Percentiles rank a stretch among this genome's conserved stretches.
phyloP scores from a whole-genome alignment of 148 eudicot species.

The Fallopia convolvulus region DNA sequence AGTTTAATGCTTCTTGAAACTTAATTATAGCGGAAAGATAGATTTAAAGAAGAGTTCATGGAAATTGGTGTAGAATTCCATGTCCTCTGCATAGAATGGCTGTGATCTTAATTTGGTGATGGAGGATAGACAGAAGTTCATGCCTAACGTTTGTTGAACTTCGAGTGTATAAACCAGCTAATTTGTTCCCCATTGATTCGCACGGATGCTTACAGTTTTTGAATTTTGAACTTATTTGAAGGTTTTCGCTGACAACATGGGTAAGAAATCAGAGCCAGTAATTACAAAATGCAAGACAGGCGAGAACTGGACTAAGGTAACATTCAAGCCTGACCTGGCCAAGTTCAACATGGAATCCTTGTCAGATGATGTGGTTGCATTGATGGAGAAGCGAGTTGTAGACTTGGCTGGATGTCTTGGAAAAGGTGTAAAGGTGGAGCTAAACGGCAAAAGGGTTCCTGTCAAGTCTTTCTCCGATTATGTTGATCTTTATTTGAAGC shows the following conservation, averaged over 20 bases:
- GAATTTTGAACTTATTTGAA: slow-evolving; percentile 15
- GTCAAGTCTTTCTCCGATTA: slow-evolving; percentile 68
- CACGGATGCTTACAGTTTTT: background rate
- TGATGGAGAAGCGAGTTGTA: slow-evolving; percentile 90
- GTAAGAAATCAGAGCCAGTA: slow-evolving; percentile 52
- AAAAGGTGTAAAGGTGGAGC: slow-evolving; percentile 57
- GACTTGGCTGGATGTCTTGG: slow-evolving; percentile 93
- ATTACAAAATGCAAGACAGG: slow-evolving; percentile 55
- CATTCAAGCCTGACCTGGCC: slow-evolving; percentile 78
- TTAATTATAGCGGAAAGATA: background rate
- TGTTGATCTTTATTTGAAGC: slow-evolving; percentile 52
- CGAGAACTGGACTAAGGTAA: slow-evolving; percentile 91
- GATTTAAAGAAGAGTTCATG: background rate
- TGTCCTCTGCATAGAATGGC: background rate
- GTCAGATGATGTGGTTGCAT: slow-evolving; percentile 77
- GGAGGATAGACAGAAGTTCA: background rate
- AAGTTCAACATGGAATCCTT: slow-evolving; percentile 71
- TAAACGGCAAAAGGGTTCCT: slow-evolving; percentile 54
- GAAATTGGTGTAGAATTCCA: background rate
- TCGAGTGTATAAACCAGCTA: background rate
- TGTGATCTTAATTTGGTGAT: background rate
- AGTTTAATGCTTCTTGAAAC: background rate
- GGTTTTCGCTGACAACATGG: slow-evolving; percentile 80
- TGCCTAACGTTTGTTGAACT: background rate
- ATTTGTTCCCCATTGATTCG: background rate